A percentile compares a stretch with the other conserved stretches of the same genome.
These are phyloP conservation scores for Plasmodium falciparum DNA, from an alignment of 169 alveolate species.

Conservation along the genomic window DNA sequence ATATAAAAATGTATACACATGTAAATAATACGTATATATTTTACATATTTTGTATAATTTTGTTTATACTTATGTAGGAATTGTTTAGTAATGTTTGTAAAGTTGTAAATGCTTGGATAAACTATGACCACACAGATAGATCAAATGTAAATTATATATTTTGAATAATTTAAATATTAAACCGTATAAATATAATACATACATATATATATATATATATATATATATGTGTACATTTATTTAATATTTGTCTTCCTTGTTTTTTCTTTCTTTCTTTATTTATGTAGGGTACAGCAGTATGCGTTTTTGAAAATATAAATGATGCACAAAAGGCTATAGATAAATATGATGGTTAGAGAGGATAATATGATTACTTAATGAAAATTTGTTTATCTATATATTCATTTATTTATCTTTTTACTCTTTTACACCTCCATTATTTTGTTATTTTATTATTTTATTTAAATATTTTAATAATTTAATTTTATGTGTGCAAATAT, in stretches of 20 bases:
- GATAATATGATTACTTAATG: too few relatives aligned
- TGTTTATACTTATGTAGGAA: constrained; percentile 26
- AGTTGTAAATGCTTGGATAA: constrained; percentile 75
- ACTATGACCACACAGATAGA: constrained; percentile 76
- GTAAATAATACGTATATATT: background rate
- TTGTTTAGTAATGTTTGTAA: constrained; percentile 65
- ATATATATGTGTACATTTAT: background rate
- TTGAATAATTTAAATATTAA: background rate
- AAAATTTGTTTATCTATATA: too few relatives aligned
- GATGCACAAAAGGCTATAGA: constrained; percentile 76
- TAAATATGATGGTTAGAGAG: constrained; percentile 65
- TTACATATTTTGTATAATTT: background rate
- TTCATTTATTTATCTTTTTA: too few relatives aligned
- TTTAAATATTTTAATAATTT: background rate
- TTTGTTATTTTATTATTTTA: too few relatives aligned
- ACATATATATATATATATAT: background rate
- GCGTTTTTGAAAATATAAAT: constrained; percentile 64
- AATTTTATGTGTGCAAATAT: constrained; percentile 17
- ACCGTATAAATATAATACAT: background rate
- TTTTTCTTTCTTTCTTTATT: background rate
- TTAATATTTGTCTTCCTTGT: background rate
- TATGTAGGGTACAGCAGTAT: constrained; percentile 70
- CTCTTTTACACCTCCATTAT: too few relatives aligned
- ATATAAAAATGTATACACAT: background rate
- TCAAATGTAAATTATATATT: constrained; percentile 50